A percentile compares a stretch with the other conserved stretches of the same genome.
These are phyloP conservation scores for Candida multigemmis DNA, from an alignment of 805 yeast species.

Conservation along the genomic window DNA sequence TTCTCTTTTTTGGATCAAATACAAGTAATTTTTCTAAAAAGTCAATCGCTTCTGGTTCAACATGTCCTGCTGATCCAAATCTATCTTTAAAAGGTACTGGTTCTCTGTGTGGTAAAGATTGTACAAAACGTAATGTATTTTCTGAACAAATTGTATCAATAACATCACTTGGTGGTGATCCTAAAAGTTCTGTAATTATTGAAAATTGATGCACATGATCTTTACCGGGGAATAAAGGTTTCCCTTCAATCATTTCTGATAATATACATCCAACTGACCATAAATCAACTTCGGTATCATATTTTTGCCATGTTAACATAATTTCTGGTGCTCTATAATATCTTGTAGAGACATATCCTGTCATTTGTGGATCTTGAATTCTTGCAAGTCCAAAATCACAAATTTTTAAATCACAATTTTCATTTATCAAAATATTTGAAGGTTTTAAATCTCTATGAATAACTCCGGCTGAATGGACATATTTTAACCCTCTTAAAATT, in stretches of 20 bases:
- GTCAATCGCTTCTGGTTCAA: constrained; percentile 83
- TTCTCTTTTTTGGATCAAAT: constrained; percentile 90
- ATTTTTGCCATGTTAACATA: constrained; percentile 98
- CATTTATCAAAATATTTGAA: constrained; percentile 74
- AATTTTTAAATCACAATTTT: constrained; percentile 83
- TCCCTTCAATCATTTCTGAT: constrained; percentile 96
- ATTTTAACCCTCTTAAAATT: constrained; percentile 80
- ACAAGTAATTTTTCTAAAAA: constrained; percentile 82
- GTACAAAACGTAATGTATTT: constrained; percentile 88
- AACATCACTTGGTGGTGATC: constrained; percentile 94
- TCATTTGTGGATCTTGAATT: constrained; percentile 98
- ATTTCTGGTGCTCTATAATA: constrained; percentile 97
- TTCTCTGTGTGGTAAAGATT: constrained; percentile 85
- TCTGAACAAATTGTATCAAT: constrained; percentile 94
- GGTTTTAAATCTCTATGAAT: constrained; percentile 88
- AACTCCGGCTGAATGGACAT: constrained; percentile 88
- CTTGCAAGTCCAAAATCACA: constrained; percentile 95
- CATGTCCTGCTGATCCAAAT: constrained; percentile 52
- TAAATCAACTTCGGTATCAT: constrained; percentile 92
- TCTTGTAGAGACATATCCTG: constrained; percentile 93
- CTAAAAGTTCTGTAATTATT: constrained; percentile 90
- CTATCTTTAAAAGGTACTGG: constrained; percentile 83
- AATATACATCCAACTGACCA: constrained; percentile 98
- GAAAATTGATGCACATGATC: constrained; percentile 98
- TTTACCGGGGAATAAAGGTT: constrained; percentile 94